Conservation (phyloP, 2,329 filamentous ascomycete species). For the Cytospora mali region DNA sequence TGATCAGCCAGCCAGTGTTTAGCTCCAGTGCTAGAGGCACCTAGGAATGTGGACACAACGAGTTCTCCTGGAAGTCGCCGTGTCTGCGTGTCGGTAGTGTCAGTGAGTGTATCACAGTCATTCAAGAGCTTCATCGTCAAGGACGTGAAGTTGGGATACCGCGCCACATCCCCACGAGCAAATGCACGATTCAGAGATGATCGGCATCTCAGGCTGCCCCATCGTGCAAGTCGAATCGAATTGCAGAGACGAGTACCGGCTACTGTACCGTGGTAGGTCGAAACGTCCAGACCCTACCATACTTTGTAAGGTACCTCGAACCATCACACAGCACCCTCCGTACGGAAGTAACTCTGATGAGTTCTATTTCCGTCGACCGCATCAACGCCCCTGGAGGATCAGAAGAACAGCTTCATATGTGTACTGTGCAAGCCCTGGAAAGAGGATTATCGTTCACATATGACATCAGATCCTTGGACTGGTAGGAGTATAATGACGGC, state of each 20-base stretch:
- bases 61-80: constrained; percentile 1
- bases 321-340: background rate
- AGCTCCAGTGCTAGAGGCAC: constrained; percentile 17
- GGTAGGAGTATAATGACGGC: constrained; percentile 15
- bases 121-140: background rate
- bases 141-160: background rate
- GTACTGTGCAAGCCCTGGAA: constrained; percentile 2
- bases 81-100: background rate
- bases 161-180: background rate
- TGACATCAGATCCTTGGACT: constrained; percentile 14
- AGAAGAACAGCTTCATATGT: background rate
- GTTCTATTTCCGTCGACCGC: background rate
- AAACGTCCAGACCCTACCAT: background rate
- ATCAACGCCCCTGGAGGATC: background rate
- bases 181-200: background rate
- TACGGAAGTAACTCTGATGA: constrained; percentile 8
- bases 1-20: constrained; percentile 5
- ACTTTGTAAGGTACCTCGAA: background rate
- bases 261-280: background rate
- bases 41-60: constrained; percentile 9
- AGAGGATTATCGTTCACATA: constrained; percentile 1
- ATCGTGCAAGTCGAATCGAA: background rate
- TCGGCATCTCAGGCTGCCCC: background rate
- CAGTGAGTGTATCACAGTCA: background rate
- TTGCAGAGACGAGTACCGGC: background rate